phyloP scores from a whole-genome alignment of 2,329 filamentous ascomycete genomes.

The Podosphaera xanthii region DNA sequence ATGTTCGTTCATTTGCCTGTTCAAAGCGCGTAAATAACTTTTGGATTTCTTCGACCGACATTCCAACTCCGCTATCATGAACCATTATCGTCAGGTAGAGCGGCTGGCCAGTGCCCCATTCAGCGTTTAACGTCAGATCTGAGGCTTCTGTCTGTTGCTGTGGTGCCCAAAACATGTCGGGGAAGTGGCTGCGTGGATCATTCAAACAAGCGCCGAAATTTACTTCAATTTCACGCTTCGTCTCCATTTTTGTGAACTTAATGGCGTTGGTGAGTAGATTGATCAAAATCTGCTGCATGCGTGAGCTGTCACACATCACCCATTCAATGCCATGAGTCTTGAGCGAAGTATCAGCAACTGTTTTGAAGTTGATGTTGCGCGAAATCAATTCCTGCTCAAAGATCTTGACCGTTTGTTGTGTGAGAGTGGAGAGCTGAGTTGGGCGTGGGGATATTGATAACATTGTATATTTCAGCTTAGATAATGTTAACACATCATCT shows the following conservation, averaged over 20 bases:
- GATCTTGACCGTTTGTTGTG: slow-evolving; percentile 44
- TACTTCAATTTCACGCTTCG: slow-evolving; percentile 30
- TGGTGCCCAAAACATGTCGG: slow-evolving; percentile 9
- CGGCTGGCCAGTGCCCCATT: slow-evolving; percentile 21
- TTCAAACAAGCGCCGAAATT: slow-evolving; percentile 9
- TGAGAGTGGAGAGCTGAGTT: slow-evolving; percentile 38
- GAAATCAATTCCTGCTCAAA: slow-evolving; percentile 54
- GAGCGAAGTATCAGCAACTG: slow-evolving; percentile 41
- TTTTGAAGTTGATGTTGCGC: slow-evolving; percentile 41
- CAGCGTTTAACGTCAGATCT: slow-evolving; percentile 7
- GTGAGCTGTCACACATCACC: slow-evolving; percentile 47
- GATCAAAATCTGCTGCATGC: slow-evolving; percentile 59
- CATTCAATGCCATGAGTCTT: slow-evolving; percentile 34
- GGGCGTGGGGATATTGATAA: slow-evolving; percentile 49
- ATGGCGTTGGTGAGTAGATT: slow-evolving; percentile 65
- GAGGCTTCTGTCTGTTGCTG: slow-evolving; percentile 3
- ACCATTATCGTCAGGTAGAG: slow-evolving; percentile 53
- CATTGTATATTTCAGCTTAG: slow-evolving; percentile 54
- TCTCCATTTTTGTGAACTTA: slow-evolving; percentile 52
- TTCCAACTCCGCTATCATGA: slow-evolving; percentile 51
- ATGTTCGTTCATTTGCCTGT: slow-evolving; percentile 51
- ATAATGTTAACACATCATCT: slow-evolving; percentile 52
- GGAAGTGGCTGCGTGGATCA: slow-evolving; percentile 6
- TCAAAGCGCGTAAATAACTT: slow-evolving; percentile 61
- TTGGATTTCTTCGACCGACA: slow-evolving; percentile 46